These are phyloP conservation scores for Geranium brycei DNA, from an alignment of 345 rosid species.

Conservation along the genomic window DNA sequence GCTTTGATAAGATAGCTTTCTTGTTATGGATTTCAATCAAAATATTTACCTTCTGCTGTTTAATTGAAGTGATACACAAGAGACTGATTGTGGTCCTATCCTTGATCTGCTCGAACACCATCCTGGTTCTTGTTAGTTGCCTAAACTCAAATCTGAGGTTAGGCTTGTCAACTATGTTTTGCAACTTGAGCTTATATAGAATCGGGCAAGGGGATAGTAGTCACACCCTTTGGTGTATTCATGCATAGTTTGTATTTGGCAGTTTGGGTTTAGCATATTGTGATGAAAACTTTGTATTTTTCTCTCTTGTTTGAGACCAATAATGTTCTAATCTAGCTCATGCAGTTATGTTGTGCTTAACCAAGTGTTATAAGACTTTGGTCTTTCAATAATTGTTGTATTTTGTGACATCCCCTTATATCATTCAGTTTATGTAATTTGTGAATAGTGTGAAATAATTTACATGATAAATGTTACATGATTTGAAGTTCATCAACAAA, in stretches of 20 bases:
- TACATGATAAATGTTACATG: no score
- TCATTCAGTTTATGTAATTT: no score
- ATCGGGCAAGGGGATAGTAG: neutral
- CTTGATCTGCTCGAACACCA: neutral
- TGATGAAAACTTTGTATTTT: no score
- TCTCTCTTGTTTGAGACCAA: neutral
- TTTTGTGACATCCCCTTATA: no score
- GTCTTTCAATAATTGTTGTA: no score
- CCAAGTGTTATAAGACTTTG: no score
- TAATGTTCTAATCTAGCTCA: neutral
- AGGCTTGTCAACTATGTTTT: no score
- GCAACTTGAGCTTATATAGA: neutral
- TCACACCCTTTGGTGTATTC: neutral
- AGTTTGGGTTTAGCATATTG: neutral
- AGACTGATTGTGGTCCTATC: neutral
- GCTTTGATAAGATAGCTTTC: slow-evolving; percentile 1
- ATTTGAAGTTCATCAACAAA: no score
- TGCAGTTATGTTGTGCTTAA: no score
- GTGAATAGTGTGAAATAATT: no score
- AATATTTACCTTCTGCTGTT: neutral
- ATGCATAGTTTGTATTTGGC: neutral
- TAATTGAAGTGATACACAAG: neutral
- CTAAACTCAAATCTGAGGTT: no score
- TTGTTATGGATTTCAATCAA: neutral
- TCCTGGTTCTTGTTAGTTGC: neutral